These are phyloP conservation scores for Naganishia randhawae DNA, from an alignment of 768 basidiomycete genomes.

Conservation along the genomic window DNA sequence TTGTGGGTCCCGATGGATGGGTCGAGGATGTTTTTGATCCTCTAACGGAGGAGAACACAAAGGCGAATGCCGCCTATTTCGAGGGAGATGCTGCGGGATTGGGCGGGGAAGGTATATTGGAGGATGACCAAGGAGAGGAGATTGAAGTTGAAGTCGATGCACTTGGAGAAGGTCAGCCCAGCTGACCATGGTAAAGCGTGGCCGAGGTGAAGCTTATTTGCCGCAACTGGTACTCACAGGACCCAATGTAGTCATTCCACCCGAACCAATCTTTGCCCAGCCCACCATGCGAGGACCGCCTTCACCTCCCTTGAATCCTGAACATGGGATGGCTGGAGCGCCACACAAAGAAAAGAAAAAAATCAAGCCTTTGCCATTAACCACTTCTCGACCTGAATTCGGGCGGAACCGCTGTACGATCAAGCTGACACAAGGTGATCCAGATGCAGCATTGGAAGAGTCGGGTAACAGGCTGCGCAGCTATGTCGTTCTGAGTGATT, in stretches of 20 bases:
- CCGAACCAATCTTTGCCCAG: slow-evolving; percentile 40
- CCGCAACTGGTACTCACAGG: slow-evolving; percentile 60
- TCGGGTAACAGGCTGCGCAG: slow-evolving; percentile 60
- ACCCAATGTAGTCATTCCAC: slow-evolving; percentile 47
- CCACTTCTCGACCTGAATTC: slow-evolving; percentile 74
- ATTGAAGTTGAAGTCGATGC: slow-evolving; percentile 68
- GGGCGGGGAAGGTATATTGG: slow-evolving; percentile 32
- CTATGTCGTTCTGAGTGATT: slow-evolving; percentile 89
- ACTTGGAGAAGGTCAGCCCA: slow-evolving; percentile 71
- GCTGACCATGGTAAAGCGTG: slow-evolving; percentile 62
- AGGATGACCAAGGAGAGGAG: slow-evolving; percentile 53
- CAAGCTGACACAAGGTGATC: slow-evolving; percentile 78
- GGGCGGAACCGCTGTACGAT: slow-evolving; percentile 90
- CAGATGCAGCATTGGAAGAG: slow-evolving; percentile 57
- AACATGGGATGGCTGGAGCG: slow-evolving; percentile 30
- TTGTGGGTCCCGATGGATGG: slow-evolving; percentile 53
- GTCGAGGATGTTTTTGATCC: slow-evolving; percentile 59
- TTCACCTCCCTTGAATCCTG: slow-evolving; percentile 30
- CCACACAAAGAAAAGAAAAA: slow-evolving; percentile 33
- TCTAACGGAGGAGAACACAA: slow-evolving; percentile 81
- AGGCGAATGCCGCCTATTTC: slow-evolving; percentile 59
- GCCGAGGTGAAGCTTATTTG: slow-evolving; percentile 54
- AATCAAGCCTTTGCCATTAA: slow-evolving; percentile 61
- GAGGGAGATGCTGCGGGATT: slow-evolving; percentile 45
- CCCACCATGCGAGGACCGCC: slow-evolving; percentile 30